phyloP scores from a whole-genome alignment of 805 yeast genomes.

The Teunomyces tritomae region DNA sequence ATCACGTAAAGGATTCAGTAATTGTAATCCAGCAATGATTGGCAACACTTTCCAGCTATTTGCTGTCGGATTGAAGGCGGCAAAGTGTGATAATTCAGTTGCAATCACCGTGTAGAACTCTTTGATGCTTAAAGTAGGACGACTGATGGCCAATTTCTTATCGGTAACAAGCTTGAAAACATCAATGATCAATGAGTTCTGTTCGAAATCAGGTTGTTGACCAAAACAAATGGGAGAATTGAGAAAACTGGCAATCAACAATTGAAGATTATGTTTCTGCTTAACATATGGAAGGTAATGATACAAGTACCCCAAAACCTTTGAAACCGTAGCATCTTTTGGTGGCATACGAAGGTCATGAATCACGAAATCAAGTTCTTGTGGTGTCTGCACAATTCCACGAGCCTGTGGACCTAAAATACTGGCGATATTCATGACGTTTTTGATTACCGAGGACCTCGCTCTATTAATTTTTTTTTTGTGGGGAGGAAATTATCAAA shows the following conservation, averaged over 20 bases:
- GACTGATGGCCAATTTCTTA: conserved; percentile 45
- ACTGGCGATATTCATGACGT: not conserved
- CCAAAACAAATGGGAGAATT: conserved; percentile 40
- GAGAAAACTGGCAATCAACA: conserved; percentile 44
- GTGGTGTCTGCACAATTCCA: conserved; percentile 19
- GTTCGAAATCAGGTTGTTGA: conserved; percentile 21
- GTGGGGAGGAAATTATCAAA: not conserved
- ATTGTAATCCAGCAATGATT: conserved; percentile 42
- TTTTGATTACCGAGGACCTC: not conserved
- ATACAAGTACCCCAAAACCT: conserved; percentile 45
- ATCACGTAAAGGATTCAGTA: conserved; percentile 36
- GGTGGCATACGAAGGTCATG: conserved; percentile 43
- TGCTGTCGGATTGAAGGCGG: conserved; percentile 20
- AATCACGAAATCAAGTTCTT: conserved; percentile 48
- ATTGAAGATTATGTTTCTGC: conserved; percentile 43
- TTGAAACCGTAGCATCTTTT: conserved; percentile 25
- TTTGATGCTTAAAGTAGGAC: conserved; percentile 47
- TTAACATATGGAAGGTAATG: conserved; percentile 52
- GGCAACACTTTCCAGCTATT: conserved; percentile 50
- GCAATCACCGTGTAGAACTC: conserved; percentile 39
- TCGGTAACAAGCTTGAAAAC: conserved; percentile 46
- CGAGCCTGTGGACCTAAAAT: conserved; percentile 6
- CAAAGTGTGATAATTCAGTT: conserved; percentile 34
- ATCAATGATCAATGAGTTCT: conserved; percentile 42
- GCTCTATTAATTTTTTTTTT: not conserved